Evolutionary conservation across 2,329 filamentous ascomycete genomes (phyloP), one percentile per base, ranked within the genome.

Genomic region (Mollisia scopiformis): DNA sequence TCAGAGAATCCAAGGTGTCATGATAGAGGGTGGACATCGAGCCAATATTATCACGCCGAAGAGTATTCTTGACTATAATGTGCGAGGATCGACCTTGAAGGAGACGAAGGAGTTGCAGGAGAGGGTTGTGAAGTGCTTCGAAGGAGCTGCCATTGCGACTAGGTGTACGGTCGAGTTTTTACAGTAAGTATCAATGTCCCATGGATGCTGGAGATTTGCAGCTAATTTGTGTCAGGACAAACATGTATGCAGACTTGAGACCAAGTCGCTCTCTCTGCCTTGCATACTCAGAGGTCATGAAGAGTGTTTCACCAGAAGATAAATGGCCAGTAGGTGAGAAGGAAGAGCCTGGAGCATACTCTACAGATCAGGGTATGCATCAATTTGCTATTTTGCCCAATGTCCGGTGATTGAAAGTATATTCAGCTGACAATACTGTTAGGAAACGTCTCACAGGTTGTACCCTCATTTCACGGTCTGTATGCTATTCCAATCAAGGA

Each of bases 21-120:
- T 78, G 23, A 60, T 70, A 2, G 66, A 78, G 21, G 75, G 73
- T 0, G 77, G 76, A 0, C 74, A 73, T 14, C 41, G 54, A 71
- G 74, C 76, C 3, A 80, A 80, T 62, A 69, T 80, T 11, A 80
- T 80, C 31, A 58, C 65, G 5, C 58, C 62, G 13, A 60, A 60
- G 33, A 60, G 62, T 21, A 27, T 57, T 16, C 27, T 66, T 16
- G 62, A 64, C n/a, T 69, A 64, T 30, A 62, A 65, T 25, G 59
- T 69, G 10, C 19, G 68, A 27, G 63, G 62, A 25, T 43, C 62
- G 6, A 70, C 65, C 0, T 27, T 66, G 13, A 56, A 60, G 30
- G 63, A 65, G 19, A 56, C 61, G 7, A 55, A 61, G 16, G 58
- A 57, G 2, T 51, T 71, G 43, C 54, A 63, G 33, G 55, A 56